Base-by-base conservation (phyloP, 108 stramenopile genomes). In the Nitzschia sp. region DNA sequence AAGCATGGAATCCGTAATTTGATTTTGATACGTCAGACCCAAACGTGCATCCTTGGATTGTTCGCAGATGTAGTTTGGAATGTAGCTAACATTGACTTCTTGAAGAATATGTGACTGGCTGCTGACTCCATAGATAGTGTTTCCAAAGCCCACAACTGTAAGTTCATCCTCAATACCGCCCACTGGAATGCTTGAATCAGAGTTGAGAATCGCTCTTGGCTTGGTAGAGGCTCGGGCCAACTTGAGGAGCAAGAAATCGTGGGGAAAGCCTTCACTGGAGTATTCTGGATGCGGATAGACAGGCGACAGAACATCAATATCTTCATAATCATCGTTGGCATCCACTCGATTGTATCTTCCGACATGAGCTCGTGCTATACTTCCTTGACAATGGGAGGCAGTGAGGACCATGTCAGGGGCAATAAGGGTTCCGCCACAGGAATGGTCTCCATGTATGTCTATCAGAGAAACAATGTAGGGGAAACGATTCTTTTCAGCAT, bases 351-450 rank as follows among this genome's bases (percentile, higher is more conserved):
- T 73, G 20, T 69, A 74, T 48, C 66, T 53, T 29, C 83, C 81
- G 37, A 87, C 60, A 0, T 78, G 65, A 12, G 69, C 82, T 42
- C 57, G 54, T 10, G 26, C 42, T 10, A 63, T n/a, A 9, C 17
- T 43, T 20, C 61, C 53, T 6, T 53, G 48, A 65, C 89, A 90
- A 73, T 90, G 89, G 0, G 84, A 80, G 20, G 89, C 89, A 9
- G 84, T 84, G 43, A 90, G 41, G 10, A 90, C 77, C 11, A 87
- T 70, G 62, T 90, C 89, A 7, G 78, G 77, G 3, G 89, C 86
- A 19, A 90, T 69, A n/a, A 90, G 38, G 0, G 80, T 52, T 22
- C 89, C 89, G 8, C 86, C 89, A 60, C 89, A 90, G 26, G 69
- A 51, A 43, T 72, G 81, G 5, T 20, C 34, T 15, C 83, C 79